Base-by-base conservation (phyloP, 2,329 filamentous ascomycete genomes). In the Cytospora piceae region DNA sequence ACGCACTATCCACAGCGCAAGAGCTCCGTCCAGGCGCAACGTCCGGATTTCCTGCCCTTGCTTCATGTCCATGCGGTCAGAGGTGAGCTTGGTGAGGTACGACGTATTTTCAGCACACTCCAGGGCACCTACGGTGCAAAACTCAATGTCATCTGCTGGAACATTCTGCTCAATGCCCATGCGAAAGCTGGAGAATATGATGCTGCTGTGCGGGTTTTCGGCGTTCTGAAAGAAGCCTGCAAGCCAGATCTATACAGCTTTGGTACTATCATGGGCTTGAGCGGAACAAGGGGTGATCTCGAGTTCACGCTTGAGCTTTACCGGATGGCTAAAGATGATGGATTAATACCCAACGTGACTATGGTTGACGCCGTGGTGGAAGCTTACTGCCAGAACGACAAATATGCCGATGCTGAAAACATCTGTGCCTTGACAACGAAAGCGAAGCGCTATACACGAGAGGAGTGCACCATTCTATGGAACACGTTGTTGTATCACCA, bases 401-500 rank as follows among this genome's bases (percentile, higher is more conserved):
- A 80, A 49, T 77, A 83, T 53, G 70, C 76, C 14, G 80, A 86
- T 70, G 89, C 90, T 4, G 83, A 88, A 74, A 78, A 78, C 49
- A 79, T 92, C 58, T 86, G 88, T 37, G 73, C 84, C 58, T 83
- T 84, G 54, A 83, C 87, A 37, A 79, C 88, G 27, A 76, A 77
- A 15, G 80, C 82, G 67, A 78, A 80, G 0, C 74, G 81, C 4
- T 68, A 61, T 22, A 82, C 86, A 1, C 79, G 82, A 1, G 77
- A 76, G n/a, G 69, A 73, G 6, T 79, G 84, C 27, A 88, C 88
- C 2, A 80, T 82, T 37, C 86, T 93, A 73, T 97, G 92, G 91
- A 97, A 97, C 73, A 82, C 87, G 61, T 78, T 97, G 37, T 79
- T 97, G 5, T 82, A 84, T 64, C 86, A 90, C 67, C 84, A 93